Conservation (phyloP, 1,284 basidiomycete species). For the Cutaneotrichosporon cyanovorans region DNA sequence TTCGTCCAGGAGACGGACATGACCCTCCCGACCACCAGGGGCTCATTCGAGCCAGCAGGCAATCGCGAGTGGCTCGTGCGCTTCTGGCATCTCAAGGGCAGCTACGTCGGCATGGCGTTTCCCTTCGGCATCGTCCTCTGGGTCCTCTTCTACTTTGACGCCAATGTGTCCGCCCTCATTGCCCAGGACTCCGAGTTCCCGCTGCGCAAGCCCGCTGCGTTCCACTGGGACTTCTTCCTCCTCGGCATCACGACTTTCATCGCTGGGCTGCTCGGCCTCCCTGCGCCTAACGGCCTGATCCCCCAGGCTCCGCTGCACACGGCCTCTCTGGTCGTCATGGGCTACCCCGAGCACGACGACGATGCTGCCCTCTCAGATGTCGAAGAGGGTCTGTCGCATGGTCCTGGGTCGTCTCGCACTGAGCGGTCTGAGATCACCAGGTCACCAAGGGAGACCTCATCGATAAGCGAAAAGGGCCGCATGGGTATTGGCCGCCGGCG, state of each 20-base stretch:
- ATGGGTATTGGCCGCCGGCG: background rate
- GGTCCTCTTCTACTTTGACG: constrained; percentile 50
- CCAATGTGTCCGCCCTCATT: constrained; percentile 61
- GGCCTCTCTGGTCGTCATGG: constrained; percentile 71
- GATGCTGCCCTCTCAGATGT: constrained; percentile 6
- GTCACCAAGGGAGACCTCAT: background rate
- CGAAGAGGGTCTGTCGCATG: constrained; percentile 4
- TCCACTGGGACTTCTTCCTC: constrained; percentile 73
- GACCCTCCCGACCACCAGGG: constrained; percentile 59
- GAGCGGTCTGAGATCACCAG: background rate
- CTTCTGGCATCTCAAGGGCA: constrained; percentile 84
- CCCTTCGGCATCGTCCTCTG: constrained; percentile 50
- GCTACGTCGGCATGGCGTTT: constrained; percentile 73
- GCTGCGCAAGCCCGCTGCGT: constrained; percentile 81
- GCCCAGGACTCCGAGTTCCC: constrained; percentile 89
- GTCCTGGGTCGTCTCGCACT: background rate
- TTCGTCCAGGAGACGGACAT: constrained; percentile 51
- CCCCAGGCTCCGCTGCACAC: constrained; percentile 96
- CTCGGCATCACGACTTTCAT: constrained; percentile 89
- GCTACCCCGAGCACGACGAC: constrained; percentile 48
- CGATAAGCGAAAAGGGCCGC: background rate
- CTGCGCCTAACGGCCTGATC: constrained; percentile 87
- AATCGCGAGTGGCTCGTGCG: constrained; percentile 75
- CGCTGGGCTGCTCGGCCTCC: constrained; percentile 79
- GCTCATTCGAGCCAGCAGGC: constrained; percentile 65